Evolutionary conservation across 1,284 basidiomycete species (phyloP).

Genomic region (Austroboletus niveus): DNA sequence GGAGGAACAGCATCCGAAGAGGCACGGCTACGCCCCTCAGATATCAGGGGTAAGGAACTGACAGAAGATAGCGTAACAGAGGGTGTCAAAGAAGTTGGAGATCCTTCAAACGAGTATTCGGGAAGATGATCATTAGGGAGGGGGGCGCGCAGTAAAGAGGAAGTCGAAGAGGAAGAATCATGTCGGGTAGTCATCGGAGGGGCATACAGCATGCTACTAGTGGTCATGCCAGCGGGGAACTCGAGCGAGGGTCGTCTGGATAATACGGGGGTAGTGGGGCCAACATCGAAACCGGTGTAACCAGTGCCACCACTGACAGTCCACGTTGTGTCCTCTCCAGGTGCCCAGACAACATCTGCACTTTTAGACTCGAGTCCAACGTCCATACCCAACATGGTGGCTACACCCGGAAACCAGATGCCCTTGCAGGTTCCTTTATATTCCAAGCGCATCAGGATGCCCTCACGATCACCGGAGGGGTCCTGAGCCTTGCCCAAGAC

Average conservation of each 20-base stretch:
- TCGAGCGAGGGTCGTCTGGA: conserved; percentile 53
- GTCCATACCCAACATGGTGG: conserved; percentile 76
- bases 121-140: conserved; percentile 58
- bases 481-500: conserved; percentile 50
- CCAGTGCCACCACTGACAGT: conserved; percentile 58
- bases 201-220: conserved; percentile 24
- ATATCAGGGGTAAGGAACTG: conserved; percentile 47
- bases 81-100: conserved; percentile 48
- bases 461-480: conserved; percentile 43
- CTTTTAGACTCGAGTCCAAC: conserved; percentile 64
- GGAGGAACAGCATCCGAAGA: conserved; percentile 23
- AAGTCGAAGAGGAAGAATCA: conserved; percentile 46
- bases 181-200: conserved; percentile 34
- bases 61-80: conserved; percentile 54
- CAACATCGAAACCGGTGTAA: conserved; percentile 66
- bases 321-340: conserved; percentile 53
- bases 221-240: conserved; percentile 28
- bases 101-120: conserved; percentile 74
- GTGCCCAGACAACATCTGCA: conserved; percentile 63
- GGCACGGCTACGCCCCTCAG: conserved; percentile 34
- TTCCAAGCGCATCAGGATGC: conserved; percentile 65
- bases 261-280: conserved; percentile 33
- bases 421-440: conserved; percentile 72
- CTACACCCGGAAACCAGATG: conserved; percentile 78
- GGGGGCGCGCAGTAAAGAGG: conserved; percentile 69